These are phyloP conservation scores for Dothideomycetes sp. DNA, from an alignment of 2,329 filamentous ascomycete species.

Conservation along the genomic window DNA sequence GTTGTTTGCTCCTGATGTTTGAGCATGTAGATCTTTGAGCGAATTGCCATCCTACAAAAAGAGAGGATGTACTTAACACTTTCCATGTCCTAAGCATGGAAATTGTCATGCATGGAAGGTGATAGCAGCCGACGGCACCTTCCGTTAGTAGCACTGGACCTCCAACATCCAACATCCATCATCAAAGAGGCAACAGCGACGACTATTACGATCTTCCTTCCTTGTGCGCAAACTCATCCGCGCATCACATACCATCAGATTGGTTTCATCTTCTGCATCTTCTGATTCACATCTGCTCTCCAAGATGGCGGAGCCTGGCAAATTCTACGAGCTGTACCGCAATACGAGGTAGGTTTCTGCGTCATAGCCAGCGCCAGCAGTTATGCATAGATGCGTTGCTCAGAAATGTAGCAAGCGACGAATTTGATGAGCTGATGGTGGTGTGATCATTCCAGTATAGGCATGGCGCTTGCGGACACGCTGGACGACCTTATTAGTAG, in stretches of 20 bases:
- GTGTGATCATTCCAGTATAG: slow-evolving; percentile 56
- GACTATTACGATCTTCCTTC: background rate
- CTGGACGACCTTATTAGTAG: slow-evolving; percentile 95
- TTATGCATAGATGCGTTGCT: no score
- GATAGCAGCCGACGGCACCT: no score
- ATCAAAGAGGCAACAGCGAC: slow-evolving; percentile 19
- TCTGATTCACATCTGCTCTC: background rate
- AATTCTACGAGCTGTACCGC: slow-evolving; percentile 91
- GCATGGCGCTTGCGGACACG: slow-evolving; percentile 85
- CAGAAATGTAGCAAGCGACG: background rate
- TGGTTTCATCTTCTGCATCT: background rate
- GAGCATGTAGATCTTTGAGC: no score
- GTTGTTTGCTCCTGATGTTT: no score
- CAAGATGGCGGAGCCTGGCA: slow-evolving; percentile 40
- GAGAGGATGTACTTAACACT: no score
- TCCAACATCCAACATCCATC: slow-evolving; percentile 14
- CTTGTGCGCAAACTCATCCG: slow-evolving; percentile 5
- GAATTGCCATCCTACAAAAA: no score
- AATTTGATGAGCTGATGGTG: background rate
- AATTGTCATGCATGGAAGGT: no score
- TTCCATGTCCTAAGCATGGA: no score
- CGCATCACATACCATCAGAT: background rate
- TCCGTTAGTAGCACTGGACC: background rate
- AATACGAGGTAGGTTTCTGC: slow-evolving; percentile 73
- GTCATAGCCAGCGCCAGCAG: slow-evolving; percentile 17